Evolutionary conservation across 2,329 filamentous ascomycete genomes (phyloP).

Genomic region (Botrytis medusae): DNA sequence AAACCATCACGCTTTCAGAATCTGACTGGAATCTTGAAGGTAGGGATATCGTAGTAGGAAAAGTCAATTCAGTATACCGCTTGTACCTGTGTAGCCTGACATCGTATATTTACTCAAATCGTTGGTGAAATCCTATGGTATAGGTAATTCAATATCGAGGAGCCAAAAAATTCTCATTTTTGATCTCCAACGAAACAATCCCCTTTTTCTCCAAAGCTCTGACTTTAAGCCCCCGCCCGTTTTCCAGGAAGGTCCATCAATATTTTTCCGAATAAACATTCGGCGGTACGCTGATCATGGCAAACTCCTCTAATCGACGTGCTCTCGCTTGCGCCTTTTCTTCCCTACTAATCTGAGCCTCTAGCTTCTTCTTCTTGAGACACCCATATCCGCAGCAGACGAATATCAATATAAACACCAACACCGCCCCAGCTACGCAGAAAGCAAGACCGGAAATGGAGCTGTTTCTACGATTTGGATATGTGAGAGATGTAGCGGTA

Average conservation of each 20-base stretch:
- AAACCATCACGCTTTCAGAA: not conserved
- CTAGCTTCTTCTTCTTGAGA: not conserved
- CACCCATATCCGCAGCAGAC: conserved; percentile 12
- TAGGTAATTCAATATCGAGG: too few species aligned
- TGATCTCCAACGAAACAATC: not conserved
- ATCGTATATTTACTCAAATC: not conserved
- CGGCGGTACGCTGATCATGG: not conserved
- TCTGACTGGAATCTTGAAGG: not conserved
- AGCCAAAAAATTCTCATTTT: too few species aligned
- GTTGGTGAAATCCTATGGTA: not conserved
- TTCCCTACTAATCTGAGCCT: not conserved
- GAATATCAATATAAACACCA: conserved; percentile 2
- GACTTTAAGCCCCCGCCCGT: not conserved
- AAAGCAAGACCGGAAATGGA: not conserved
- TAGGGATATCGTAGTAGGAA: not conserved
- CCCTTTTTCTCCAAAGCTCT: not conserved
- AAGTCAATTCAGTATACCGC: not conserved
- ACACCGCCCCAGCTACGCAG: not conserved
- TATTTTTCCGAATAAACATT: not conserved
- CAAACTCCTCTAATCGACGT: not conserved
- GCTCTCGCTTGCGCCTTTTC: not conserved
- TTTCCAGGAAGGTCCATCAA: not conserved
- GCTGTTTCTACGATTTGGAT: not conserved
- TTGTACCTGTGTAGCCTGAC: not conserved
- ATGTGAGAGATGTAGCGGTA: not conserved